Evolutionary conservation across 352 stramenopile genomes (phyloP), one percentile per base, ranked within the genome.

Genomic region (Thalassiosira hispida): DNA sequence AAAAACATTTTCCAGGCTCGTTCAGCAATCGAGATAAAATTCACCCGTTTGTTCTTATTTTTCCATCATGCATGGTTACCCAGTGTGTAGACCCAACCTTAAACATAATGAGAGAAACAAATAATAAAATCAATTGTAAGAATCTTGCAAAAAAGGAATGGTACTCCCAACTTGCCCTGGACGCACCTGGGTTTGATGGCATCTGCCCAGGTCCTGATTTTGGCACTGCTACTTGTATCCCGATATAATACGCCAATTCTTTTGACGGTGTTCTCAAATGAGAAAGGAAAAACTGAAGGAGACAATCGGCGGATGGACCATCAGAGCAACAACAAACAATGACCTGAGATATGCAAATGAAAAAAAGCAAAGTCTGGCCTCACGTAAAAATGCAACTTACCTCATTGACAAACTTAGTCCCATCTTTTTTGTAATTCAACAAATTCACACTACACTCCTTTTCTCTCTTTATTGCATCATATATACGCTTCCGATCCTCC

Each of bases 371-470:
- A n/a, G n/a, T n/a, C n/a, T n/a, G n/a, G n/a, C n/a, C n/a, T n/a
- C n/a, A n/a, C n/a, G n/a, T n/a, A n/a, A n/a, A n/a, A n/a, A n/a
- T n/a, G n/a, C n/a, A n/a, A 68, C 70, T 31, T 3, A 95, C 86
- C 75, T 94, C 85, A 81, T 95, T 95, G 69, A 83, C 88, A 66
- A 95, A 95, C 9, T 77, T 68, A 9, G 78, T 84, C 0, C 84
- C 89, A 78, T 95, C 88, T 35, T 89, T 88, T 22, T 80, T 83
- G 79, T 95, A 93, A 80, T 94, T 95, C 6, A 95, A 61, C n/a
- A 95, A 60, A 67, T 87, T 92, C 6, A 95, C 87, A 23, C 65
- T 78, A 44, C 51, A 74, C 5, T 88, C 82, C 25, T 59, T 71
- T 35, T 86, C 79, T 16, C 56, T 31, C 42, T 83, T 76, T 14